Conservation (phyloP, 345 rosid genomes). For the Euphorbia peplus region DNA sequence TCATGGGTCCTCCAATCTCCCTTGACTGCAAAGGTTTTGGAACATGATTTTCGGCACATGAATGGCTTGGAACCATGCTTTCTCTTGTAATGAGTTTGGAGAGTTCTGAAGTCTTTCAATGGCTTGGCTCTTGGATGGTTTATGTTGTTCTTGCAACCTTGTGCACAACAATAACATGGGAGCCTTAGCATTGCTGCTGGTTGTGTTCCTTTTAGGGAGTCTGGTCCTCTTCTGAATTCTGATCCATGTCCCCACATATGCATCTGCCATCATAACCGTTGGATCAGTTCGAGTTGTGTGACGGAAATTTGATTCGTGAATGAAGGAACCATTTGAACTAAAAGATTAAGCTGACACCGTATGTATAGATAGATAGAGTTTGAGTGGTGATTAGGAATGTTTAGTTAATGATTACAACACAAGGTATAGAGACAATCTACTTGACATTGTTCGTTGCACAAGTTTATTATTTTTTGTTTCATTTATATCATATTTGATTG, state of each 20-base stretch:
- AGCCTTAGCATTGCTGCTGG: constrained; percentile 80
- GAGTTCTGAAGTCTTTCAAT: constrained; percentile 70
- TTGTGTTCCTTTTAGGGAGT: constrained; percentile 69
- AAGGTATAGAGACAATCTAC: too few species aligned
- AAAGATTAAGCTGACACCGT: too few species aligned
- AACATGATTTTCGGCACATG: constrained; percentile 69
- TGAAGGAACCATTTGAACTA: too few species aligned
- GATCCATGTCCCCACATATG: constrained; percentile 96
- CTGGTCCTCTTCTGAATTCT: constrained; percentile 68
- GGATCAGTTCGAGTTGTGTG: too few species aligned
- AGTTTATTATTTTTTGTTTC: too few species aligned
- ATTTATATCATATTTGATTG: too few species aligned
- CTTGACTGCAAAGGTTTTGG: constrained; percentile 81
- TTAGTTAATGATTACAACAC: too few species aligned
- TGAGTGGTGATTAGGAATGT: too few species aligned
- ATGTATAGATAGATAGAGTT: not conserved
- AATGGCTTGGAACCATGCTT: constrained; percentile 73
- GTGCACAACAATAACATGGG: constrained; percentile 73
- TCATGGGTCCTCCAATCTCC: constrained; percentile 99
- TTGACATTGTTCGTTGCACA: too few species aligned
- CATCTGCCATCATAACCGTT: too few species aligned
- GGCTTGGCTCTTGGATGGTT: constrained; percentile 81
- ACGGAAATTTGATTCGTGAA: too few species aligned
- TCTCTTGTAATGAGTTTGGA: constrained; percentile 77
- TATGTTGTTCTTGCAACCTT: constrained; percentile 82